A percentile compares a stretch with the other conserved stretches of the same genome.
These are phyloP conservation scores for Talaromyces amestolkiae DNA, from an alignment of 2,329 filamentous ascomycete species.

Conservation along the genomic window DNA sequence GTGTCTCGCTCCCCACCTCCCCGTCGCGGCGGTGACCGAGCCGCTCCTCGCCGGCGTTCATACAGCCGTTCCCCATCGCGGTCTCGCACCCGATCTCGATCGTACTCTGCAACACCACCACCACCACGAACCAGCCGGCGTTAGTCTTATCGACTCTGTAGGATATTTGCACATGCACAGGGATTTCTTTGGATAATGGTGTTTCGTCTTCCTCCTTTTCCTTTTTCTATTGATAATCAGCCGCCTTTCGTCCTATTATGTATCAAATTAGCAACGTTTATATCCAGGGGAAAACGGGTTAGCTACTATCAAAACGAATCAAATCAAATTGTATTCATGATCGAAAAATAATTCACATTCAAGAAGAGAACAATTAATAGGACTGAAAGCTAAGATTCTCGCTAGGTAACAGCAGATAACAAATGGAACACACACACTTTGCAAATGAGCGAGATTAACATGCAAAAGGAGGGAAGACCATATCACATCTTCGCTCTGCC, in stretches of 20 bases:
- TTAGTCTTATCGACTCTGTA: slow-evolving; percentile 3
- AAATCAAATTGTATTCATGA: neutral
- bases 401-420: neutral
- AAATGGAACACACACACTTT: neutral
- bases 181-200: slow-evolving; percentile 1
- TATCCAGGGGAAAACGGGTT: neutral
- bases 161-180: neutral
- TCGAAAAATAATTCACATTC: slow-evolving; percentile 1
- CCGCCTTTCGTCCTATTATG: neutral
- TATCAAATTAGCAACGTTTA: slow-evolving; percentile 1
- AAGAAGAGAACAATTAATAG: neutral
- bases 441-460: neutral
- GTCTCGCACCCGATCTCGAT: slow-evolving; percentile 23
- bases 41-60: slow-evolving; percentile 30
- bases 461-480: neutral
- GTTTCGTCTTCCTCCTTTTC: neutral
- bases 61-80: slow-evolving; percentile 41
- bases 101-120: slow-evolving; percentile 15
- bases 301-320: neutral
- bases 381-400: neutral
- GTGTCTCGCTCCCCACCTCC: slow-evolving; percentile 41
- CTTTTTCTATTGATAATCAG: neutral
- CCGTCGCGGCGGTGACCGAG: slow-evolving; percentile 19
- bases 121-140: slow-evolving; percentile 11
- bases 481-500: slow-evolving; percentile 11